A percentile compares a stretch with the other conserved stretches of the same genome.
These are phyloP conservation scores for Neopestalotiopsis sp. DNA, from an alignment of 2,329 filamentous ascomycete species.

Conservation along the genomic window DNA sequence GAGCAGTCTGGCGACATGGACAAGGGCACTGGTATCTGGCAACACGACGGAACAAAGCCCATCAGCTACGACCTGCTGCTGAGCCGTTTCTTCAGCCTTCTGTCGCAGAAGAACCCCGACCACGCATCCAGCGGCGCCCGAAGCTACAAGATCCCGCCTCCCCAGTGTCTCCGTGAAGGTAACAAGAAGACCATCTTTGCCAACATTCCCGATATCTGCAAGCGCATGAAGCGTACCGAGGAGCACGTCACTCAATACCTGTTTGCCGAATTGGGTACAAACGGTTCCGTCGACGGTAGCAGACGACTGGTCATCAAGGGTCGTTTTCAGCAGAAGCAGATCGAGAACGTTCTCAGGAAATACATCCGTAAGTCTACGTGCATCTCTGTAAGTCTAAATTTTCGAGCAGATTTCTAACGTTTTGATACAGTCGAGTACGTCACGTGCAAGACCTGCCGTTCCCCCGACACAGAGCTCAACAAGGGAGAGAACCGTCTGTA, in stretches of 20 bases:
- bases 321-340: conserved; percentile 99
- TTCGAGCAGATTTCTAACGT: not conserved
- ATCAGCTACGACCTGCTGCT: conserved; percentile 89
- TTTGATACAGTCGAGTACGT: conserved; percentile 82
- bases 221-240: conserved; percentile 98
- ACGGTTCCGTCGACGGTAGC: conserved; percentile 91
- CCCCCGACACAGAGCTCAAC: conserved; percentile 92
- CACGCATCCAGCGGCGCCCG: conserved; percentile 86
- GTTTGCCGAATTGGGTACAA: conserved; percentile 97
- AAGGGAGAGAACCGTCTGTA: conserved; percentile 99
- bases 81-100: conserved; percentile 89
- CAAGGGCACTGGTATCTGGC: conserved; percentile 88
- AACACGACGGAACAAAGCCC: conserved; percentile 76
- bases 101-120: conserved; percentile 96
- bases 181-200: conserved; percentile 99
- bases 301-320: conserved; percentile 97
- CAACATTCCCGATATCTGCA: conserved; percentile 98
- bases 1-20: conserved; percentile 79
- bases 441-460: conserved; percentile 97
- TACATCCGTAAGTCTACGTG: conserved; percentile 76
- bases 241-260: conserved; percentile 97
- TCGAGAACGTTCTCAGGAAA: conserved; percentile 94
- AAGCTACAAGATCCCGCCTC: conserved; percentile 99
- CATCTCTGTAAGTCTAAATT: not conserved
- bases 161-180: conserved; percentile 98